Conservation (phyloP, 139 green algal species). For the Raphidocelis subcapitata region DNA sequence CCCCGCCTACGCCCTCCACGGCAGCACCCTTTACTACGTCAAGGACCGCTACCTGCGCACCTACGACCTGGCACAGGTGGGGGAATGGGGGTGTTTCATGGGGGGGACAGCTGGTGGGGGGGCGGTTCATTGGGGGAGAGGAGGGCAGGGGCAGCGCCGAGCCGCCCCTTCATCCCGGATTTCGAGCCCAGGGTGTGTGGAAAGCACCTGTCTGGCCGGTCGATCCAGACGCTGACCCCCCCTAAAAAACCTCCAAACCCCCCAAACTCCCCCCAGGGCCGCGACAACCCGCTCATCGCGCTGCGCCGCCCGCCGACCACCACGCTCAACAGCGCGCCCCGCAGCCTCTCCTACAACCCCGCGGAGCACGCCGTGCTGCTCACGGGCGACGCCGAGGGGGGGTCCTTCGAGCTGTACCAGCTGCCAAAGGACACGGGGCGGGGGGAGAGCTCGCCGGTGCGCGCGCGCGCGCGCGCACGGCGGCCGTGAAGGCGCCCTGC, state of each 20-base stretch:
- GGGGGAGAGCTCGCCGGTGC: slow-evolving; percentile 55
- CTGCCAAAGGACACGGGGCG: slow-evolving; percentile 82
- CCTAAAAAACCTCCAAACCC: too few relatives aligned
- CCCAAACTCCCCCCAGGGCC: too few relatives aligned
- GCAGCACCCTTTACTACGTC: slow-evolving; percentile 92
- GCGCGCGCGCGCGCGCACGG: too few relatives aligned
- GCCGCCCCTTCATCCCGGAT: too few relatives aligned
- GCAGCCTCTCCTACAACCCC: slow-evolving; percentile 93
- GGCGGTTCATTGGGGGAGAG: too few relatives aligned
- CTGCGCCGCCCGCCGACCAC: background rate
- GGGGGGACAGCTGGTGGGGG: too few relatives aligned
- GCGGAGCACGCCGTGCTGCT: slow-evolving; percentile 96
- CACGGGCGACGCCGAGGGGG: slow-evolving; percentile 88
- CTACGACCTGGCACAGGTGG: slow-evolving; percentile 96
- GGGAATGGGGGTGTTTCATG: too few relatives aligned
- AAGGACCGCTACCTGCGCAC: slow-evolving; percentile 96
- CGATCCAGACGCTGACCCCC: too few relatives aligned
- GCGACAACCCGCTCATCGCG: slow-evolving; percentile 82
- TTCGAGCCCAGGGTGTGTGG: too few relatives aligned
- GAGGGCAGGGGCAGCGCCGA: too few relatives aligned
- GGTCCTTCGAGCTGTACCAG: slow-evolving; percentile 94
- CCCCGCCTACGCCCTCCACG: slow-evolving; percentile 85
- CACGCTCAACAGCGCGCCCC: slow-evolving; percentile 19
- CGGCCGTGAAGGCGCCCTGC: too few relatives aligned
- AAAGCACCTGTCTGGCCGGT: too few relatives aligned